Evolutionary conservation across 805 yeast genomes (phyloP).

Genomic region (Hanseniaspora hatyaiensis): DNA sequence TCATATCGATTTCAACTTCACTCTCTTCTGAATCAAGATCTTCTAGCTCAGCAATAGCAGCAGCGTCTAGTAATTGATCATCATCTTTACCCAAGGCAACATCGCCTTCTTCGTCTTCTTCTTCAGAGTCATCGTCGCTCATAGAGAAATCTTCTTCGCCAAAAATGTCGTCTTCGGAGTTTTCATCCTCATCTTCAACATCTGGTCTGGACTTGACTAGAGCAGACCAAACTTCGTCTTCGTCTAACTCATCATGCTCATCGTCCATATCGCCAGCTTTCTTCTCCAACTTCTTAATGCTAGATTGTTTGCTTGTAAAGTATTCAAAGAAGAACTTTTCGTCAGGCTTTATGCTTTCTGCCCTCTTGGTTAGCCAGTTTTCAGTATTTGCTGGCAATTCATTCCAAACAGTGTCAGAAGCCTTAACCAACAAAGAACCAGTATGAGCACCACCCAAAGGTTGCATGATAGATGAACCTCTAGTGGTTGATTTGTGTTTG

Average conservation of each 20-base stretch:
- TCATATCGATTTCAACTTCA: slow-evolving; percentile 22
- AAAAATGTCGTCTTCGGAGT: slow-evolving; percentile 34
- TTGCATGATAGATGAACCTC: slow-evolving; percentile 94
- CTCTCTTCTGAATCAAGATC: slow-evolving; percentile 28
- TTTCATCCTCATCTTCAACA: slow-evolving; percentile 43
- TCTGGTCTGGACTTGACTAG: slow-evolving; percentile 65
- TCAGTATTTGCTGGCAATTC: slow-evolving; percentile 71
- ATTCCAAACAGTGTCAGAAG: slow-evolving; percentile 36
- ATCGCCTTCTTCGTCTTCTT: slow-evolving; percentile 27
- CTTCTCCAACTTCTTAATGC: slow-evolving; percentile 25
- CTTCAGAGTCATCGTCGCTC: slow-evolving; percentile 22
- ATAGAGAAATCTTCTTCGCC: slow-evolving; percentile 33
- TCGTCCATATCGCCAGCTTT: slow-evolving; percentile 29
- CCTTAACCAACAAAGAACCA: slow-evolving; percentile 53
- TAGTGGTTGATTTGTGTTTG: slow-evolving; percentile 57
- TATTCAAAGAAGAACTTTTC: slow-evolving; percentile 82
- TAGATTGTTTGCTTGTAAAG: slow-evolving; percentile 49
- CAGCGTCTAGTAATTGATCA: slow-evolving; percentile 17
- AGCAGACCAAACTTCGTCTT: slow-evolving; percentile 73
- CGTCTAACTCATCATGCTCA: slow-evolving; percentile 37
- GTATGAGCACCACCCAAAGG: slow-evolving; percentile 78
- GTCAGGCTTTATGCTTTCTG: slow-evolving; percentile 64
- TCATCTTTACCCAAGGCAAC: not conserved
- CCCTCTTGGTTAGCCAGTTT: slow-evolving; percentile 63
- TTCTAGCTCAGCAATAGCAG: slow-evolving; percentile 32